A percentile compares a stretch with the other conserved stretches of the same genome.
Conservation (phyloP, 2,329 filamentous ascomycete species). For the Allantophomopsis lycopodina region DNA sequence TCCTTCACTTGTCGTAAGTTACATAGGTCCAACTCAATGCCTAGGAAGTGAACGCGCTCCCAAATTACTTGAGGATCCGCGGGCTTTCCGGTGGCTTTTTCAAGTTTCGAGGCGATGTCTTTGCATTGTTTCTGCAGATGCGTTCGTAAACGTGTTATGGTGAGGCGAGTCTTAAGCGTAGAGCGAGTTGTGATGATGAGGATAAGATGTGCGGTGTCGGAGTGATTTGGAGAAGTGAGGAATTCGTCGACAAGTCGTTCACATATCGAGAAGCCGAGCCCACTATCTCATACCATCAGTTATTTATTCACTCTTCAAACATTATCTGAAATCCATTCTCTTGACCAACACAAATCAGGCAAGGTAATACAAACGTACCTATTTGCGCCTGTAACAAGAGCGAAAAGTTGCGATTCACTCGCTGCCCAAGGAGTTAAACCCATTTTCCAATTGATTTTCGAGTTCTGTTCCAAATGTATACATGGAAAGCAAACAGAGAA, state of each 20-base stretch:
- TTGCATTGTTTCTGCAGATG: slow-evolving; percentile 37
- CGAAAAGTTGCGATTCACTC: slow-evolving; percentile 30
- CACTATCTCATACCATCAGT: slow-evolving; percentile 38
- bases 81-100: slow-evolving; percentile 7
- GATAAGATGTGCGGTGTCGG: slow-evolving; percentile 55
- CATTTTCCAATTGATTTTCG: no score
- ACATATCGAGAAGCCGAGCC: slow-evolving; percentile 73
- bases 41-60: slow-evolving; percentile 41
- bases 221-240: slow-evolving; percentile 51
- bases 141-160: slow-evolving; percentile 46
- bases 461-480: no score
- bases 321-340: slow-evolving; percentile 2
- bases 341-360: not conserved
- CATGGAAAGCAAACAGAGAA: no score
- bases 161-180: slow-evolving; percentile 58
- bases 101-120: slow-evolving; percentile 32
- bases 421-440: no score
- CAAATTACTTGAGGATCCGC: slow-evolving; percentile 21
- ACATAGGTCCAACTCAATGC: slow-evolving; percentile 46
- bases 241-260: slow-evolving; percentile 85
- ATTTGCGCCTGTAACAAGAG: slow-evolving; percentile 76
- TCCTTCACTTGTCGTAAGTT: slow-evolving; percentile 33
- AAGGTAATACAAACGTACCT: slow-evolving; percentile 38
- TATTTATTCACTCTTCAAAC: slow-evolving; percentile 1
- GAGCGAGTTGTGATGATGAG: slow-evolving; percentile 78